Percentiles rank a stretch among this genome's conserved stretches.
Evolutionary conservation across 352 stramenopile genomes (phyloP).

Genomic region (Phytophthora boehmeriae): DNA sequence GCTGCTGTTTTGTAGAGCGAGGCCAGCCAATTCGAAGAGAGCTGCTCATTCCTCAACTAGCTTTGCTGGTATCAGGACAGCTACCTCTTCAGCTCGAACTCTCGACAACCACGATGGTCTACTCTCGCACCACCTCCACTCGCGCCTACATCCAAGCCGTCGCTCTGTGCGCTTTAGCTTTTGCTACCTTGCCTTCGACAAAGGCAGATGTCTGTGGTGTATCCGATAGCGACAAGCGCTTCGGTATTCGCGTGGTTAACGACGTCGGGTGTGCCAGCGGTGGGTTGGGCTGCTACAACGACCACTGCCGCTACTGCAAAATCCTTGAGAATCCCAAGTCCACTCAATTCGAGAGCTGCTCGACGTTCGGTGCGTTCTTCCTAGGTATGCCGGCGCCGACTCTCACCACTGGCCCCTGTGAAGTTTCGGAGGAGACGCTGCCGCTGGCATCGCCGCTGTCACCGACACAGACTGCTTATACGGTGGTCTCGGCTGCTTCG

Average conservation of each 20-base stretch:
- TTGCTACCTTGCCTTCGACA: slow-evolving; percentile 13
- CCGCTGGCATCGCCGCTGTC: slow-evolving; percentile 36
- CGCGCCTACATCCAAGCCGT: slow-evolving; percentile 22
- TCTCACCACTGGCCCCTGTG: slow-evolving; percentile 21
- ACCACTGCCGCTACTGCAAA: slow-evolving; percentile 48
- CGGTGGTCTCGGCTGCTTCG: slow-evolving; percentile 48
- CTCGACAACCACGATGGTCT: slow-evolving; percentile 24
- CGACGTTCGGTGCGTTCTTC: slow-evolving; percentile 35
- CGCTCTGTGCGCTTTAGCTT: slow-evolving; percentile 19
- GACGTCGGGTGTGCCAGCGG: slow-evolving; percentile 31
- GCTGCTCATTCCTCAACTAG: slow-evolving; percentile 14
- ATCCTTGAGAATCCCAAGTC: slow-evolving; percentile 40
- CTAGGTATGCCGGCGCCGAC: slow-evolving; percentile 16
- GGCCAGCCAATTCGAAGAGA: no score
- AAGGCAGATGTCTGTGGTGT: slow-evolving; percentile 14
- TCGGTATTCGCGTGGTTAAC: slow-evolving; percentile 37
- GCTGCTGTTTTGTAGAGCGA: no score
- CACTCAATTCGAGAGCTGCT: slow-evolving; percentile 35
- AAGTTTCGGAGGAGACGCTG: slow-evolving; percentile 29
- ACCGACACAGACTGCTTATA: slow-evolving; percentile 32
- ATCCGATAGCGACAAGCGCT: slow-evolving; percentile 29
- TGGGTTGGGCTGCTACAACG: slow-evolving; percentile 42
- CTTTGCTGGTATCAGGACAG: slow-evolving; percentile 10
- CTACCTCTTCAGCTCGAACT: not conserved
- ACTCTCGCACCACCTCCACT: slow-evolving; percentile 22